Percentiles rank a stretch among this genome's conserved stretches.
Evolutionary conservation across 1,139 yeast species (phyloP).

Genomic region (Blastobotrys ciferrii): DNA sequence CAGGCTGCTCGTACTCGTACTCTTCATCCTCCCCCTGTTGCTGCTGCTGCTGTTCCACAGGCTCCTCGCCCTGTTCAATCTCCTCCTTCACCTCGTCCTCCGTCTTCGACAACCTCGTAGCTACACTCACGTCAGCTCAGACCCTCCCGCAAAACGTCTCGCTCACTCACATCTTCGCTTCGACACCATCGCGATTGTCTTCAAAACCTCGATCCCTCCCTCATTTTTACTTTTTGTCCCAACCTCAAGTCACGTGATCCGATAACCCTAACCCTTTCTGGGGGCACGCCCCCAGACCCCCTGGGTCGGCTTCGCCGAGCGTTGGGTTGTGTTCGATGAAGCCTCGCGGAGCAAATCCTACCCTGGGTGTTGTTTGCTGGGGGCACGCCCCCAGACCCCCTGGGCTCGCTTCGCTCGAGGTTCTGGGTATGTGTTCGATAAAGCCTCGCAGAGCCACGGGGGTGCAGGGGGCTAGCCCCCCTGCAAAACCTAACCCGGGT

Average conservation of each 20-base stretch:
- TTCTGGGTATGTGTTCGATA: too few species aligned
- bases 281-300: too few species aligned
- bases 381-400: too few species aligned
- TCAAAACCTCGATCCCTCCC: background rate
- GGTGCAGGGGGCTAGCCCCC: too few species aligned
- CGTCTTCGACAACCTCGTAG: background rate
- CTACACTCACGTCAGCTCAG: background rate
- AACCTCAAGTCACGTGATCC: background rate
- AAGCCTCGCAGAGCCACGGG: too few species aligned
- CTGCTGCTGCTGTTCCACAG: too few species aligned
- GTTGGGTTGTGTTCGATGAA: background rate
- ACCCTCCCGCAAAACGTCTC: background rate
- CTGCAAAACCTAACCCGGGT: too few species aligned
- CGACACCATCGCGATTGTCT: background rate
- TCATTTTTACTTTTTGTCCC: conserved; percentile 2
- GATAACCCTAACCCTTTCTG: too few species aligned
- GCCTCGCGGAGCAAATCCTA: too few species aligned
- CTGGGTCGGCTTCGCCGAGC: too few species aligned
- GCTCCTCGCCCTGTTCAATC: conserved; percentile 11
- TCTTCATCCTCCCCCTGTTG: conserved; percentile 24
- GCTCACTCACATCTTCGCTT: conserved; percentile 4
- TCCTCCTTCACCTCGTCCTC: conserved; percentile 2
- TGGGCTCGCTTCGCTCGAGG: too few species aligned
- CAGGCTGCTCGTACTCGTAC: conserved; percentile 23
- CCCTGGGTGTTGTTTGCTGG: too few species aligned